phyloP scores from a whole-genome alignment of 2,329 filamentous ascomycete genomes.

The Diaporthe humulicola region DNA sequence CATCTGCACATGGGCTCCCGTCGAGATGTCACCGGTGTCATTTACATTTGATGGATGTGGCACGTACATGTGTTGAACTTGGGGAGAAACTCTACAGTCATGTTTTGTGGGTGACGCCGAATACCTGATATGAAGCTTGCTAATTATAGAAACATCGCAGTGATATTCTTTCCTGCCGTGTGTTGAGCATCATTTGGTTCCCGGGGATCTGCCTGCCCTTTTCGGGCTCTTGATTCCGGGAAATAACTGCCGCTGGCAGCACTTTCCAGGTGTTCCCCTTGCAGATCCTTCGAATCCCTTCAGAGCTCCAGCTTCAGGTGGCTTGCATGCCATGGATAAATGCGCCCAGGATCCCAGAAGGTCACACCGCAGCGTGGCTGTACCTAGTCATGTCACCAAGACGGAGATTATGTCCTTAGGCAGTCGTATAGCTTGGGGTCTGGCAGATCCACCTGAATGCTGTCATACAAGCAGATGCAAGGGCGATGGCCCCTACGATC shows the following conservation, averaged over 20 bases:
- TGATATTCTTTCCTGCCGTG: too few species aligned
- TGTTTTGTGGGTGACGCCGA: not conserved
- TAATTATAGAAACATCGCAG: not conserved
- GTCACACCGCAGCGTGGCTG: constrained; percentile 1
- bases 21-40: not conserved
- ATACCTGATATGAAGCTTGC: not conserved
- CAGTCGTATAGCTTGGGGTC: not conserved
- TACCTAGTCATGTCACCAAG: not conserved
- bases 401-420: not conserved
- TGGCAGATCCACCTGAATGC: not conserved
- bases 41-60: not conserved
- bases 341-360: not conserved
- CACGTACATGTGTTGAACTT: too few species aligned
- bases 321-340: not conserved
- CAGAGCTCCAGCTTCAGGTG: not conserved
- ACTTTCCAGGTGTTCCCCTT: not conserved
- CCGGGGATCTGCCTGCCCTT: not conserved
- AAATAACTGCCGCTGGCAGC: not conserved
- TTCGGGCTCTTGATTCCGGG: not conserved
- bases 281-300: constrained; percentile 20
- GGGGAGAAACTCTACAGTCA: not conserved
- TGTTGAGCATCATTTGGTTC: not conserved
- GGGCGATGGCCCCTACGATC: not conserved
- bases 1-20: not conserved
- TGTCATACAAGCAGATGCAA: not conserved